A percentile compares a stretch with the other conserved stretches of the same genome.
phyloP scores from a whole-genome alignment of 768 basidiomycete genomes.

The Suillus discolor region DNA sequence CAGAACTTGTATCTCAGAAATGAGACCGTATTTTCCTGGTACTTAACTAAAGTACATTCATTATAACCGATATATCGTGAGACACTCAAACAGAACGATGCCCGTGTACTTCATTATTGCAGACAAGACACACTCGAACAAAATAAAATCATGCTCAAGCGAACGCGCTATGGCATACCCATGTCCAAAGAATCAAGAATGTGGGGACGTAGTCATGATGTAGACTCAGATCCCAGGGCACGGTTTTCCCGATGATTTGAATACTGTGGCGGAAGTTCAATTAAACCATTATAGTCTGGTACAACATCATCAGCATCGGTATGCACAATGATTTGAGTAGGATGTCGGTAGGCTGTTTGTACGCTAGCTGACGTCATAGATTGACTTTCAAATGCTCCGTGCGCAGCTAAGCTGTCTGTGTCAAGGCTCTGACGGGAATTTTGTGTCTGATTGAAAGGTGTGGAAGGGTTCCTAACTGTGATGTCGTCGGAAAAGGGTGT shows the following conservation, averaged over 20 bases:
- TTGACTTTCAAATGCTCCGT: constrained; percentile 18
- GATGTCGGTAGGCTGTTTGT: constrained; percentile 48
- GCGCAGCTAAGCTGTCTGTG: constrained; percentile 18
- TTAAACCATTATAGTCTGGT: constrained; percentile 48
- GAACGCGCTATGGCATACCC: not conserved
- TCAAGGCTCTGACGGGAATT: constrained; percentile 24
- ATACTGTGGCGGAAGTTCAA: constrained; percentile 81
- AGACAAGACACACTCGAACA: no score
- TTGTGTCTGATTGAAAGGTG: not conserved
- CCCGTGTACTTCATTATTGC: no score
- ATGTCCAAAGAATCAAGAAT: not conserved
- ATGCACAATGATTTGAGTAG: constrained; percentile 65
- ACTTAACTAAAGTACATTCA: no score
- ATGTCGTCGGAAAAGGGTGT: constrained; percentile 19
- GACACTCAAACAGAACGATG: no score
- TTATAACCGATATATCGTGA: no score
- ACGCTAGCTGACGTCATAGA: constrained; percentile 40
- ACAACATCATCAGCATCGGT: constrained; percentile 67
- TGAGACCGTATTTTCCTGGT: not conserved
- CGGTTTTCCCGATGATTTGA: constrained; percentile 44
- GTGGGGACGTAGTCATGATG: not conserved
- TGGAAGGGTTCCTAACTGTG: not conserved
- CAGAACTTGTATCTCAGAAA: no score
- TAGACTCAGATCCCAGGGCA: not conserved
- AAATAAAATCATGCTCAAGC: no score